These are phyloP conservation scores for Ogataea methanolica DNA, from an alignment of 805 yeast species.

Conservation along the genomic window DNA sequence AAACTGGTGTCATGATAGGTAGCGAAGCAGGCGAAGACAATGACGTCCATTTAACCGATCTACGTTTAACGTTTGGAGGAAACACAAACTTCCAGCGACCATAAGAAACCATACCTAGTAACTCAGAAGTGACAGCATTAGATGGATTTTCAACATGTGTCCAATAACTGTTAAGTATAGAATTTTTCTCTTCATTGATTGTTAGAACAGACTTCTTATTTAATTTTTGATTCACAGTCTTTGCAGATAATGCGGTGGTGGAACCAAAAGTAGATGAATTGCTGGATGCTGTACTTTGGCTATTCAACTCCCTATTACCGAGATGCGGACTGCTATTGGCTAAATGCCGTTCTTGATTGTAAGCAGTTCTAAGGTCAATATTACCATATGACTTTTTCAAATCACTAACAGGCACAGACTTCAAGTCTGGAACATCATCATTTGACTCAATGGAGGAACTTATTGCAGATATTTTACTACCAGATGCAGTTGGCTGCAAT, in stretches of 20 bases:
- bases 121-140: conserved; percentile 49
- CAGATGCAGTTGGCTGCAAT: conserved; percentile 15
- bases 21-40: conserved; percentile 89
- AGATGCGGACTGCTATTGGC: too few species aligned
- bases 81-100: conserved; percentile 92
- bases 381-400: not conserved
- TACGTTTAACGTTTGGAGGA: conserved; percentile 63
- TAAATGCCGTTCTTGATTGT: too few species aligned
- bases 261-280: not conserved
- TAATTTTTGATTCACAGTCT: not conserved
- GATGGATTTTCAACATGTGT: conserved; percentile 75
- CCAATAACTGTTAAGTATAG: conserved; percentile 41
- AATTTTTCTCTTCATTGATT: conserved; percentile 7
- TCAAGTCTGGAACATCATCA: conserved; percentile 17
- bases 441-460: conserved; percentile 6
- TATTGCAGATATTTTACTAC: conserved; percentile 2
- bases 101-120: conserved; percentile 52
- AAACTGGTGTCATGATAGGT: conserved; percentile 75
- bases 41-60: conserved; percentile 86
- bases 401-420: conserved; percentile 5
- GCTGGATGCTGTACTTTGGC: not conserved
- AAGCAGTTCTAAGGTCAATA: too few species aligned
- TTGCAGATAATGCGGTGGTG: too few species aligned
- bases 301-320: not conserved
- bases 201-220: conserved; percentile 5